Evolutionary conservation across 805 yeast species (phyloP), one percentile per base, ranked within the genome.

Genomic region (Zygoascus tannicola): DNA sequence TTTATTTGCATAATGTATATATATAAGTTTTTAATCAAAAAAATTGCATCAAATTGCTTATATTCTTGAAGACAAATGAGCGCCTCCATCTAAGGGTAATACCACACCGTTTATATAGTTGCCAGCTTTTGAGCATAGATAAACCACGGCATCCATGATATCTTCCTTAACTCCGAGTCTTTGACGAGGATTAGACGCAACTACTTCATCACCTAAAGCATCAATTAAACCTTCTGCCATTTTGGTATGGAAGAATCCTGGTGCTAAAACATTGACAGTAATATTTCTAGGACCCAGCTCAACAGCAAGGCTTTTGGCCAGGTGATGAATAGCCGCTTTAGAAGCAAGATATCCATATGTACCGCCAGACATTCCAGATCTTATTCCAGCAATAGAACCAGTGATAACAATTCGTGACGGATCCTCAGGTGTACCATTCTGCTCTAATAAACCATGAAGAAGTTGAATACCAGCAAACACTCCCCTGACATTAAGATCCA

Each of bases 211-310:
- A 20, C 77, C 78, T 19, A 73, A 66, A 42, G 61, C 65, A 32
- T 67, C 73, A 38, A 82, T 64, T 38, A 81, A 51, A 0, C 85
- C 88, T 47, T 75, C 70, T 34, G 85, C 71, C 87, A 81, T 81
- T 61, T 78, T 81, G 16, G 81, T 71, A 18, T 84, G 84, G 71
- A 81, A 78, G 58, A 80, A 82, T 0, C 90, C 90, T 0, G 88
- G 88, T 4, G 86, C 85, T 50, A 81, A 60, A 10, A 76, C 66
- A 63, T 82, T 81, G 45, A 81, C 86, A 38, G 76, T 80, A 54
- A 81, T 74, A 63, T 81, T 74, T 36, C 69, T 64, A 4, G 80
- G 81, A 1, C 84, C 87, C 53, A 82, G 68, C 56, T 78, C 81
- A 34, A 73, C 59, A 2, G 88, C 83, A 52, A 81, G 69, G 46